Conservation (phyloP, 345 rosid genomes). For the Raphanus sativus region DNA sequence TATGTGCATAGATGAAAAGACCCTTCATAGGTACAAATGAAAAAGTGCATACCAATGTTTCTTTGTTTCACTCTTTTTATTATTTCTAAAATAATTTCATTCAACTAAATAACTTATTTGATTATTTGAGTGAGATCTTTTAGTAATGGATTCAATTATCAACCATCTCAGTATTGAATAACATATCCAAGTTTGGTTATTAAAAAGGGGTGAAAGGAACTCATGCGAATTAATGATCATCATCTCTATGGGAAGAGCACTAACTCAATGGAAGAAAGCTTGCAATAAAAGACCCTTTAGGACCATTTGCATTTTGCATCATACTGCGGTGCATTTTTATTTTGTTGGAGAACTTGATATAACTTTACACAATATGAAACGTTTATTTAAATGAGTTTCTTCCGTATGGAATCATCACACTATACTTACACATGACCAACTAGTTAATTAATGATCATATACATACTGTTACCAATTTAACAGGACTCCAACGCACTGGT, state of each 20-base stretch:
- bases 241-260: conserved; percentile 42
- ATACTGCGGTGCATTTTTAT: conserved; percentile 20
- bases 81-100: conserved; percentile 16
- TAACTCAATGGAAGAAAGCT: conserved; percentile 43
- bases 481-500: conserved; percentile 90
- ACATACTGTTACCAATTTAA: conserved; percentile 22
- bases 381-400: conserved; percentile 25
- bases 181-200: conserved; percentile 16
- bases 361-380: conserved; percentile 30
- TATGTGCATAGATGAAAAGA: conserved; percentile 27
- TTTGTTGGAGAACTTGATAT: conserved; percentile 8
- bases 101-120: conserved; percentile 12
- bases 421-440: conserved; percentile 19
- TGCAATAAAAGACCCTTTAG: conserved; percentile 32
- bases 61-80: conserved; percentile 19
- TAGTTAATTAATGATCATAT: background rate
- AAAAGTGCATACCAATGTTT: conserved; percentile 30
- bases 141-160: conserved; percentile 29
- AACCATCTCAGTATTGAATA: conserved; percentile 26
- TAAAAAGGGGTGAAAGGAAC: conserved; percentile 22
- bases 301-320: conserved; percentile 38
- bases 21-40: conserved; percentile 30
- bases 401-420: conserved; percentile 29
- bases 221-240: conserved; percentile 37
- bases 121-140: conserved; percentile 12